These are phyloP conservation scores for Termitomyces sp. DNA, from an alignment of 768 basidiomycete species.

Conservation along the genomic window DNA sequence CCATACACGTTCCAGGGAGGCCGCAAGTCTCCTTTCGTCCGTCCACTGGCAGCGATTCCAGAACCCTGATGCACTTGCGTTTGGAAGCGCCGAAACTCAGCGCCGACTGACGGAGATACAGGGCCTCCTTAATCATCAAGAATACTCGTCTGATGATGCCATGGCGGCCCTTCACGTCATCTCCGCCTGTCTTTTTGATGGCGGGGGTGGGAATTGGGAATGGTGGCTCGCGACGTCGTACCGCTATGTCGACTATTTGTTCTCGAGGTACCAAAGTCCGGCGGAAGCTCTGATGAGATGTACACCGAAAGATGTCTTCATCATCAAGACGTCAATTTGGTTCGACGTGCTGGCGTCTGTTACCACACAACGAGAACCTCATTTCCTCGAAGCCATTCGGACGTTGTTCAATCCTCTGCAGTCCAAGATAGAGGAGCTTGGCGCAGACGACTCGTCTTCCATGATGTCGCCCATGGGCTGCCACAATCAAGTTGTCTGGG, in stretches of 20 bases:
- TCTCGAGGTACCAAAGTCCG: slow-evolving; percentile 34
- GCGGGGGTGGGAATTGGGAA: slow-evolving; percentile 67
- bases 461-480: slow-evolving; percentile 87
- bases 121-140: slow-evolving; percentile 16
- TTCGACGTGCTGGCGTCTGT: slow-evolving; percentile 80
- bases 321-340: slow-evolving; percentile 83
- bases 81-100: slow-evolving; percentile 19
- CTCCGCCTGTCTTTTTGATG: slow-evolving; percentile 72
- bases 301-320: slow-evolving; percentile 53
- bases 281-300: slow-evolving; percentile 40
- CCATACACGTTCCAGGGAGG: slow-evolving; percentile 44
- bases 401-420: slow-evolving; percentile 45
- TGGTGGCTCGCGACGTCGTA: slow-evolving; percentile 59
- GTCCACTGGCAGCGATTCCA: slow-evolving; percentile 36
- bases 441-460: slow-evolving; percentile 34
- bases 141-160: slow-evolving; percentile 57
- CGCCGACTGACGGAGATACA: slow-evolving; percentile 20
- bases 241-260: slow-evolving; percentile 43
- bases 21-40: slow-evolving; percentile 58
- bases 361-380: slow-evolving; percentile 56
- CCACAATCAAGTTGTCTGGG: slow-evolving; percentile 73
- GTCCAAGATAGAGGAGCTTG: slow-evolving; percentile 32
- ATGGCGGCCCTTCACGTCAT: slow-evolving; percentile 75
- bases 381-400: slow-evolving; percentile 50
- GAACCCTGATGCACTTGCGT: slow-evolving; percentile 16